A percentile compares a stretch with the other conserved stretches of the same genome.
Conservation (phyloP, 805 yeast species). For the Suhomyces xylopsoci region DNA sequence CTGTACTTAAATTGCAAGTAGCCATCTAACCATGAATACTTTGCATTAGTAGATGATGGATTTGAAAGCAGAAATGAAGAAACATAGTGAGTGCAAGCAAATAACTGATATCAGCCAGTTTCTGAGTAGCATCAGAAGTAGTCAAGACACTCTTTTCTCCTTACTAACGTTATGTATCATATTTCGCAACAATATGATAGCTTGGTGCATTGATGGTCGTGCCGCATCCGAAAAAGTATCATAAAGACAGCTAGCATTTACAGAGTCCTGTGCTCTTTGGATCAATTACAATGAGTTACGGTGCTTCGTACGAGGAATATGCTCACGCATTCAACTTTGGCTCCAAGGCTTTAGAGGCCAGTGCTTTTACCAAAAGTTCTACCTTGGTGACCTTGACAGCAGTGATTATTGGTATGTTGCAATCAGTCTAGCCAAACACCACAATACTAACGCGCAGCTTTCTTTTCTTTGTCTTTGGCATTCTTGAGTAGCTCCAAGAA, state of each 20-base stretch:
- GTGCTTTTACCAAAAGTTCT: constrained; percentile 14
- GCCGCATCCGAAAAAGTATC: not conserved
- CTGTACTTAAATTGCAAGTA: too few species aligned
- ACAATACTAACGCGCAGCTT: constrained; percentile 24
- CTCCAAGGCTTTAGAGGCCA: constrained; percentile 23
- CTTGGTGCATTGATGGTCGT: not conserved
- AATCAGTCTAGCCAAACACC: not conserved
- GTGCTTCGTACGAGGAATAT: constrained; percentile 28
- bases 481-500: constrained; percentile 28
- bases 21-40: too few species aligned
- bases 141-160: too few species aligned
- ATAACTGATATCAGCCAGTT: too few species aligned
- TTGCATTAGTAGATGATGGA: too few species aligned
- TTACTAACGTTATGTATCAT: too few species aligned
- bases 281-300: constrained; percentile 15
- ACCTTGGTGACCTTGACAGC: constrained; percentile 21
- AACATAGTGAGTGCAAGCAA: too few species aligned
- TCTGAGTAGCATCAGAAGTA: too few species aligned
- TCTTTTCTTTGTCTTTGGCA: constrained; percentile 27
- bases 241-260: not conserved
- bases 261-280: not conserved
- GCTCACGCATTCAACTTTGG: constrained; percentile 16
- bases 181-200: too few species aligned
- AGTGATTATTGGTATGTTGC: constrained; percentile 19
- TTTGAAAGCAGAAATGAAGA: too few species aligned